These are phyloP conservation scores for Ceratobasidium sp. DNA, from an alignment of 1,284 basidiomycete species.

Conservation along the genomic window DNA sequence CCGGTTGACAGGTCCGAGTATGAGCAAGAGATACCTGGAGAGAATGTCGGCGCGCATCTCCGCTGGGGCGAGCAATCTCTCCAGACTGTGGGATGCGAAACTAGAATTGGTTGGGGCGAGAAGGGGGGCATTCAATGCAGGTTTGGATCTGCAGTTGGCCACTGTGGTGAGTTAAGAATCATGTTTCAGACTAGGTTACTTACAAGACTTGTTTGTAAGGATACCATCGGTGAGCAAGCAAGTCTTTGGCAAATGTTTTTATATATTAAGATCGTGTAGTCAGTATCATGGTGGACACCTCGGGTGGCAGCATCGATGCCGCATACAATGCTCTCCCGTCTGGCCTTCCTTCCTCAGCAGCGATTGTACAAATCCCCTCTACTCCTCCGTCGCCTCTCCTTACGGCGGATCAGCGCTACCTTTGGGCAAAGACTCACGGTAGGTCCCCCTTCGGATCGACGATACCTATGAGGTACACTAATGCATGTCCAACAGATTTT, in stretches of 20 bases:
- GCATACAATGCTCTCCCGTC: not conserved
- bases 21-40: constrained; percentile 15
- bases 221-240: not conserved
- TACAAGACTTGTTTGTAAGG: not conserved
- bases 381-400: not conserved
- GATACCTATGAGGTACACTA: too few relatives aligned
- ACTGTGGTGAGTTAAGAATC: not conserved
- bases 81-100: constrained; percentile 14
- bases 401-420: constrained; percentile 10
- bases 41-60: constrained; percentile 5
- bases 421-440: constrained; percentile 41
- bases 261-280: not conserved
- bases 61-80: not conserved
- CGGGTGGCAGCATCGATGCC: constrained; percentile 7
- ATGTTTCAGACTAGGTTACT: not conserved
- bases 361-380: not conserved
- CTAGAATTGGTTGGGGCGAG: not conserved
- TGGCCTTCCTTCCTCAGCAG: not conserved
- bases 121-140: constrained; percentile 10
- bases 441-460: not conserved
- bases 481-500: not conserved
- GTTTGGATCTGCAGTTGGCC: constrained; percentile 13
- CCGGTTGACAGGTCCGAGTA: constrained; percentile 23
- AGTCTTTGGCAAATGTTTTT: not conserved
- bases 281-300: not conserved